These are phyloP conservation scores for Phytopythium oedochilum DNA, from an alignment of 352 stramenopile genomes.

Conservation along the genomic window DNA sequence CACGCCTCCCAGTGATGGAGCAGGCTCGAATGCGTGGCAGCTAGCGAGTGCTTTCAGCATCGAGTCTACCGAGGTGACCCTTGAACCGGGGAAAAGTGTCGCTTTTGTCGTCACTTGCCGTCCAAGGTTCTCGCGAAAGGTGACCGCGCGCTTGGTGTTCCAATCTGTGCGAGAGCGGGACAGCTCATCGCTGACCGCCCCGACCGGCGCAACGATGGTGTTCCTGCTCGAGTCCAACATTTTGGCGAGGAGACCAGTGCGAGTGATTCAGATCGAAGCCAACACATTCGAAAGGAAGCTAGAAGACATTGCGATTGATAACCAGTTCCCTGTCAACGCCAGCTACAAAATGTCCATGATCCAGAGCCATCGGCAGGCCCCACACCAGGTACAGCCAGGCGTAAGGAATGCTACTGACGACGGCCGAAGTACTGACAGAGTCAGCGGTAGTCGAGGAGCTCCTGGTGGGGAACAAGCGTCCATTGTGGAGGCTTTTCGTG, in stretches of 20 bases:
- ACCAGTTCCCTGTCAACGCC: conserved; percentile 73
- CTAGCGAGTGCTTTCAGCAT: conserved; percentile 65
- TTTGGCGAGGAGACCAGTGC: conserved; percentile 62
- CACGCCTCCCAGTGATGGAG: not conserved
- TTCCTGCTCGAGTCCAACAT: conserved; percentile 89
- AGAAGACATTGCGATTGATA: conserved; percentile 81
- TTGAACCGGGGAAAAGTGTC: conserved; percentile 73
- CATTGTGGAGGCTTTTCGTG: not conserved
- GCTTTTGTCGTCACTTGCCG: conserved; percentile 82
- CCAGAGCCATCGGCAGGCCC: conserved; percentile 26
- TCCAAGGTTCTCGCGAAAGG: conserved; percentile 80
- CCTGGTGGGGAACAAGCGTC: not conserved
- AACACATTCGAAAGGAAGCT: conserved; percentile 75
- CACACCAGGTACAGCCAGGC: not conserved
- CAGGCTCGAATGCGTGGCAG: not conserved
- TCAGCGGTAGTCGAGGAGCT: not conserved
- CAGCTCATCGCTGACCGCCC: not conserved
- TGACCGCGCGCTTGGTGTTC: conserved; percentile 88
- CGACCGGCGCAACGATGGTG: conserved; percentile 77
- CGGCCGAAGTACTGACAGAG: not conserved
- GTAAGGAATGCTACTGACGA: not conserved
- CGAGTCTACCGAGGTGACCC: conserved; percentile 49
- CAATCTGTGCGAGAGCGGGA: conserved; percentile 50
- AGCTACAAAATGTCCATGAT: conserved; percentile 76
- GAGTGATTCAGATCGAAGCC: conserved; percentile 75